Base-by-base conservation (phyloP, 2,329 filamentous ascomycete genomes). In the Penicillium nordicum region DNA sequence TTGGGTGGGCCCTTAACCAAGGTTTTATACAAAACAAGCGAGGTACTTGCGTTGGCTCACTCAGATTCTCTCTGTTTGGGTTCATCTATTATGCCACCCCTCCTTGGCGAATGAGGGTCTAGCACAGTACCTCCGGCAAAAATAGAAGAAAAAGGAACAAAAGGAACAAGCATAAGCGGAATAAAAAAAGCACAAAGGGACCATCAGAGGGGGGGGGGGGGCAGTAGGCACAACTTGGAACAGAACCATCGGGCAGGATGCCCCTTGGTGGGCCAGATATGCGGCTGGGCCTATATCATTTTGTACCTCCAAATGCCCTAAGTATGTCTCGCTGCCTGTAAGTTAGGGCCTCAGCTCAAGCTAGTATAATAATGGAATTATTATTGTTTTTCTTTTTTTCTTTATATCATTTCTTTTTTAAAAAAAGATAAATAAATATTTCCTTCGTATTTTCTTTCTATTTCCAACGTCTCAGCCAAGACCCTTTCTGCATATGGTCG, bases 1-100 rank as follows among this genome's bases (percentile, higher is more conserved):
- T 47, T 43, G 32, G 30, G 53, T 48, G 45, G 44, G 53, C 45
- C 43, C 14, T 21, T 42, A 23, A 52, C 52, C 49, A 44, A 55
- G 51, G 57, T 58, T 65, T 61, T 63, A 65, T 65, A 63, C 47
- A 58, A 58, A 53, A 52, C 57, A 52, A 56, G 48, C 48, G 41
- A 52, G 53, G 32, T 51, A 38, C 56, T 45, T 51, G 54, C 50
- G 55, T 57, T 54, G 53, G 55, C 52, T 61, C 49, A 49, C 27
- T 57, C 46, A 29, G 47, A 30, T 18, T 40, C 46, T 40, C 46
- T 36, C 62, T 36, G 57, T 55, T 54, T 62, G 51, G 53, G 48
- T 58, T 57, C 46, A 46, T 50, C 41, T 53, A 52, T 59, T 58
- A 38, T 61, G 51, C 44, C 60, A 50, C 58, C 51, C 47, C 50